Base-by-base conservation (phyloP, 805 yeast genomes). In the Metschnikowia borealis region DNA sequence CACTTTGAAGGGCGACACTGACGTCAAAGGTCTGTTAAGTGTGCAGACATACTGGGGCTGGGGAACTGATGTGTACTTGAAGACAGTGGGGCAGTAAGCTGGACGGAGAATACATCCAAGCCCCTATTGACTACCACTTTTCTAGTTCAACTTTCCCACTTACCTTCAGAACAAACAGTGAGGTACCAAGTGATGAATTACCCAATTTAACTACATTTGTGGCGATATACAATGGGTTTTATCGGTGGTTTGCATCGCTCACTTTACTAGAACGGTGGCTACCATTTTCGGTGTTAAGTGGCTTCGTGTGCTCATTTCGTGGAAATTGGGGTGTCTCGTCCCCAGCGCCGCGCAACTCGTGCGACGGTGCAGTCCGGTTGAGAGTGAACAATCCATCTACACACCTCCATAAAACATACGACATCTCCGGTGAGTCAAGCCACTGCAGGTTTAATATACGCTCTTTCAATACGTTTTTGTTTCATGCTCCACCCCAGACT, bases 51-150 rank as follows among this genome's bases (percentile, higher is more conserved):
- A 85, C 51, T 79, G 79, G 67, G 92, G 94, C 1, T 77, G 83
- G 76, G 96, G 96, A 3, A 85, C 92, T 0, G 90, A 85, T 57
- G 89, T 83, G 6, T 86, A 87, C 61, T 69, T 86, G 41, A 78
- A 74, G 59, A 69, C 74, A 0, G 71, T 68, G 18, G 74, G 73
- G 1, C 51, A 53, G 11, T 62, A 53, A 26, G 11, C 5, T 26
- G 11, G 11, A 26, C 29, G 29, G 29, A 26, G 29, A 26, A 8
- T 26, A 11, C 29, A 26, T 26, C 29, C 11, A 26, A 10, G 29
- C 8, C 11, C 11, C 29, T 26, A 11, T 1, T 26, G 11, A 26
- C 29, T 26, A 26, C 29, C 29, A 26, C 29, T 26, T 26, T 26
- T 11, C 29, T 26, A 26, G 29, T 26, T 26, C 29, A 26, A 26